Evolutionary conservation across 805 yeast species (phyloP).

Genomic region (Ogataea corticis): DNA sequence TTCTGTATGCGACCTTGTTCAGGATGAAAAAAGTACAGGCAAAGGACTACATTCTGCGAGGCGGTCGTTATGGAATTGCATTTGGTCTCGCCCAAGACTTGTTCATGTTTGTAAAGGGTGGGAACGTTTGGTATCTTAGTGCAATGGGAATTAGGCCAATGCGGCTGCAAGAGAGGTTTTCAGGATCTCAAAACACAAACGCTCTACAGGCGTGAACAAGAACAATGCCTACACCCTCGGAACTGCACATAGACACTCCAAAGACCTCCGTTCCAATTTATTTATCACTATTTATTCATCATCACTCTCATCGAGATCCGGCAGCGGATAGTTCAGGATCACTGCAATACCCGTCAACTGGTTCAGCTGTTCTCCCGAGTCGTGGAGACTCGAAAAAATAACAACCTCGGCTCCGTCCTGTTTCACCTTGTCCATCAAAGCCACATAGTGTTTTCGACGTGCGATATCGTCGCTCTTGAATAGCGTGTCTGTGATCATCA

Average conservation of each 20-base stretch:
- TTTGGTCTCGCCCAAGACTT: constrained; percentile 70
- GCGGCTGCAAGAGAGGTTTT: constrained; percentile 23
- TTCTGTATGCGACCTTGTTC: constrained; percentile 47
- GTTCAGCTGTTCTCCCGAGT: constrained; percentile 85
- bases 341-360: constrained; percentile 92
- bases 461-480: constrained; percentile 75
- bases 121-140: constrained; percentile 63
- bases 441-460: constrained; percentile 67
- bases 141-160: constrained; percentile 30
- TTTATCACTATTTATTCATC: constrained; percentile 18
- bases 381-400: constrained; percentile 82
- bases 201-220: neutral
- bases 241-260: no score
- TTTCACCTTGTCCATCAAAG: constrained; percentile 66
- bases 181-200: no score
- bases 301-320: constrained; percentile 67
- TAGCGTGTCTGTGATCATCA: constrained; percentile 77
- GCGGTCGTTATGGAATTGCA: constrained; percentile 56
- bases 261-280: neutral
- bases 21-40: constrained; percentile 46
- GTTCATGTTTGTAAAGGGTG: constrained; percentile 57
- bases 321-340: constrained; percentile 77
- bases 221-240: no score
- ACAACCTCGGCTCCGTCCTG: constrained; percentile 73
- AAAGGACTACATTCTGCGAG: constrained; percentile 45